Conservation (phyloP, 2,329 filamentous ascomycete genomes). For the Hypoxylon sp. region DNA sequence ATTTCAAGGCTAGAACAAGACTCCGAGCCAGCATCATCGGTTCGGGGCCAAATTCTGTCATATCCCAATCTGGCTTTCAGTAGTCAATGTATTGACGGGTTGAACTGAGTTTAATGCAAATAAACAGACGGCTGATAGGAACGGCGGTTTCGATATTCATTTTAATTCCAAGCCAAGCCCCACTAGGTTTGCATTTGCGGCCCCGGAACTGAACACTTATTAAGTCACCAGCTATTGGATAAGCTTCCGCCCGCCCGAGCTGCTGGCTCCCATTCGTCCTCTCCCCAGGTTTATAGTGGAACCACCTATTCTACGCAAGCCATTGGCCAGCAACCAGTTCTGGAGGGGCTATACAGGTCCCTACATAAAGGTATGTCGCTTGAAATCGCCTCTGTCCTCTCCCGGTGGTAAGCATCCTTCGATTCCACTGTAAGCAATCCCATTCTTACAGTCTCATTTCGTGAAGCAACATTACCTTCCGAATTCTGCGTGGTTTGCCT, state of each 20-base stretch:
- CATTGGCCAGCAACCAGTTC: constrained; percentile 27
- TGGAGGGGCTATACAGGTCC: constrained; percentile 22
- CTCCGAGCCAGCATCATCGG: constrained; percentile 16
- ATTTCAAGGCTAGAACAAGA: constrained; percentile 3
- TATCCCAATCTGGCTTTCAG: constrained; percentile 12
- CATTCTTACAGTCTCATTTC: constrained; percentile 14
- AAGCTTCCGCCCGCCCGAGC: constrained; percentile 46
- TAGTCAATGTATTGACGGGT: constrained; percentile 11
- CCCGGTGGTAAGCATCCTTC: constrained; percentile 31
- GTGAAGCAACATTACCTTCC: constrained; percentile 21
- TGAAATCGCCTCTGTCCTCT: constrained; percentile 10
- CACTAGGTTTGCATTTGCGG: constrained; percentile 27
- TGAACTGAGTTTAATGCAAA: background rate
- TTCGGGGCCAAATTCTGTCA: constrained; percentile 20
- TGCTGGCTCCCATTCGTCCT: constrained; percentile 43
- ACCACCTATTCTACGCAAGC: background rate
- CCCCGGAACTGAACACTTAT: constrained; percentile 8
- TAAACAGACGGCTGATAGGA: constrained; percentile 32
- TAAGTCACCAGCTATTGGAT: constrained; percentile 23
- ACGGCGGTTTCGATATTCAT: constrained; percentile 27
- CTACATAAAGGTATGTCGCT: constrained; percentile 21
- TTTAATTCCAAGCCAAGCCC: constrained; percentile 29
- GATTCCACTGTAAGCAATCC: constrained; percentile 22
- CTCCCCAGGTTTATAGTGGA: constrained; percentile 40
- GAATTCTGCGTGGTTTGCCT: constrained; percentile 6